A percentile compares a stretch with the other conserved stretches of the same genome.
phyloP scores from a whole-genome alignment of 2,329 filamentous ascomycete species.

The Phyllosticta citriasiana region DNA sequence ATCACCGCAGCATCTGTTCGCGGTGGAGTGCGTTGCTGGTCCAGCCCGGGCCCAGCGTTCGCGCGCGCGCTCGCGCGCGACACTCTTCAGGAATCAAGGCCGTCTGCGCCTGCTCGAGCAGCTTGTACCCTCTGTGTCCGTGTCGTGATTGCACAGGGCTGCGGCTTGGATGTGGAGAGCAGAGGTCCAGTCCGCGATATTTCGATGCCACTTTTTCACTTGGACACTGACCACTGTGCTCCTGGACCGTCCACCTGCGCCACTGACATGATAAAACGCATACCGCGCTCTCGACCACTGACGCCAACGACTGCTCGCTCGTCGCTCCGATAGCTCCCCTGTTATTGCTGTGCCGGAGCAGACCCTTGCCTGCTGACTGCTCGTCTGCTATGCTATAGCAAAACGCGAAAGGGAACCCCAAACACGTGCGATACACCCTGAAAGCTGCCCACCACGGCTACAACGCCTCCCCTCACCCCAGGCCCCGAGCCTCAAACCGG shows the following conservation, averaged over 20 bases:
- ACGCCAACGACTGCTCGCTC: slow-evolving; percentile 19
- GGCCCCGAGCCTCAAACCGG: neutral
- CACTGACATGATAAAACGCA: slow-evolving; percentile 30
- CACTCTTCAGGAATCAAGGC: slow-evolving; percentile 33
- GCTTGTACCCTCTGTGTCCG: slow-evolving; percentile 29
- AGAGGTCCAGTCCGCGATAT: slow-evolving; percentile 16
- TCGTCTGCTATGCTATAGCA: slow-evolving; percentile 28
- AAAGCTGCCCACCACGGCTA: slow-evolving; percentile 22
- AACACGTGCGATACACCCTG: slow-evolving; percentile 32
- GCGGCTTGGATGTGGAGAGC: slow-evolving; percentile 25
- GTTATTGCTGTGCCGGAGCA: slow-evolving; percentile 27
- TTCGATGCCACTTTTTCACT: slow-evolving; percentile 23
- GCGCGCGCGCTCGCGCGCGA: slow-evolving; percentile 28
- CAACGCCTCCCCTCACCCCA: slow-evolving; percentile 18
- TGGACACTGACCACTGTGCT: neutral
- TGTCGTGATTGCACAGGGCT: slow-evolving; percentile 34
- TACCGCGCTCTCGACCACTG: slow-evolving; percentile 23
- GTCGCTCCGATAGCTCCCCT: slow-evolving; percentile 16
- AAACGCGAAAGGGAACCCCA: slow-evolving; percentile 24
- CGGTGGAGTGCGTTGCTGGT: slow-evolving; percentile 31
- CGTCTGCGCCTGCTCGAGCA: slow-evolving; percentile 28
- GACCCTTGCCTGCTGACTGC: slow-evolving; percentile 24
- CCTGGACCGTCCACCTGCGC: slow-evolving; percentile 13
- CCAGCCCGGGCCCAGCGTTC: slow-evolving; percentile 30
- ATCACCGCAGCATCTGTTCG: slow-evolving; percentile 36